Evolutionary conservation across 1,284 basidiomycete genomes (phyloP).

Genomic region (Cronartium quercuum): DNA sequence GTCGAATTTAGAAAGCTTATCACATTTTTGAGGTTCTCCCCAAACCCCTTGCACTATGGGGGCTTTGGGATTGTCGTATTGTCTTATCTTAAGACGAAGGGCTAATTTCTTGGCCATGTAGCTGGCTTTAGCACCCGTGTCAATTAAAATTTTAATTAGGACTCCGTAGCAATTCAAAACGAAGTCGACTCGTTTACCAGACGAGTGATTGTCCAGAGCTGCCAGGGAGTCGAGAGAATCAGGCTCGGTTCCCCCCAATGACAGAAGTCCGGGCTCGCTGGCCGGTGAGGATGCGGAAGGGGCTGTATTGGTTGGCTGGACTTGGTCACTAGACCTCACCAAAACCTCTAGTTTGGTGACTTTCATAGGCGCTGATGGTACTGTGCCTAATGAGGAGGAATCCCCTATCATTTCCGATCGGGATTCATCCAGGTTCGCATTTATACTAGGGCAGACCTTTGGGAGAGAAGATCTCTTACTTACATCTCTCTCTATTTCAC

Average conservation of each 20-base stretch:
- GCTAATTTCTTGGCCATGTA: neutral
- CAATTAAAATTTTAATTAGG: constrained; percentile 7
- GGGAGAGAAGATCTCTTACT: neutral
- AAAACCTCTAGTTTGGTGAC: no score
- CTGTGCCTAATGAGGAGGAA: neutral
- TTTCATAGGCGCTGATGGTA: neutral
- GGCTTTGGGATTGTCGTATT: neutral
- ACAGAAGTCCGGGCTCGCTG: neutral
- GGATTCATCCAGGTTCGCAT: neutral
- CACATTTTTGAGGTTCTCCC: neutral
- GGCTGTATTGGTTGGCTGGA: neutral
- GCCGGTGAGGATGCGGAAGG: neutral
- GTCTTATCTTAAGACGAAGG: neutral
- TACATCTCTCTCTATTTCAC: neutral
- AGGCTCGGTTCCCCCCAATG: neutral
- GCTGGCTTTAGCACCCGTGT: constrained; percentile 2
- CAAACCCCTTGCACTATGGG: neutral
- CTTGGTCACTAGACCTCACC: neutral
- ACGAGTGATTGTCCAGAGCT: neutral
- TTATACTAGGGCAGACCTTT: neutral
- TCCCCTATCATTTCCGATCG: neutral
- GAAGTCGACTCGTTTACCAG: neutral
- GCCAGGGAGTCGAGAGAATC: neutral
- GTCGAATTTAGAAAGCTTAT: neutral
- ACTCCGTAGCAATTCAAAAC: neutral